These are phyloP conservation scores for Xylaria polymorpha DNA, from an alignment of 2,329 filamentous ascomycete genomes.

Conservation along the genomic window DNA sequence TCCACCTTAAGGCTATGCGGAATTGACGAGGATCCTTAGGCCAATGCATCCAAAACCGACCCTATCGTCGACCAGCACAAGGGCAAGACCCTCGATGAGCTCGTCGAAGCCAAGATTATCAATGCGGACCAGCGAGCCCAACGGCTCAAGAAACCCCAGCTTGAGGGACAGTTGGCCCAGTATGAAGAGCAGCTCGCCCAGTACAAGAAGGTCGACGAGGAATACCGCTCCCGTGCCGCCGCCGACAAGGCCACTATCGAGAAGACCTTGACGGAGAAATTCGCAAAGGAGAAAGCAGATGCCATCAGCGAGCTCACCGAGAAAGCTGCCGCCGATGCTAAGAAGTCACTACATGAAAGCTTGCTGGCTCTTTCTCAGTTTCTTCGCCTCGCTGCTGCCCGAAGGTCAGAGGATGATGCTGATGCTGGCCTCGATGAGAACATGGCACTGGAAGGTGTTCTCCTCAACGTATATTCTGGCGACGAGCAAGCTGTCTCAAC, in stretches of 20 bases:
- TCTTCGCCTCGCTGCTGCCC: conserved; percentile 80
- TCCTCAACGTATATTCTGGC: conserved; percentile 82
- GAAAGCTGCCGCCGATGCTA: conserved; percentile 64
- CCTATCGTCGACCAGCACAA: conserved; percentile 75
- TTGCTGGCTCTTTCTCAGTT: conserved; percentile 82
- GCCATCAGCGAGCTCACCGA: conserved; percentile 65
- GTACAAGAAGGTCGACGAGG: conserved; percentile 79
- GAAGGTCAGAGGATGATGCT: conserved; percentile 76
- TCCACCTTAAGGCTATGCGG: conserved; percentile 21
- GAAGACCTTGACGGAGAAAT: conserved; percentile 64
- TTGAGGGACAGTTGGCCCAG: conserved; percentile 75
- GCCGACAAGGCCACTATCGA: conserved; percentile 70
- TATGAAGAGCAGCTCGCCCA: conserved; percentile 79
- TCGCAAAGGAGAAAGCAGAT: conserved; percentile 66
- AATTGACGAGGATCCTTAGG: conserved; percentile 56
- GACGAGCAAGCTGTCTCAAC: conserved; percentile 79
- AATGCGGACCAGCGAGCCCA: conserved; percentile 84
- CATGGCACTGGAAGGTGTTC: conserved; percentile 82
- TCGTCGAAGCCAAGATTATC: conserved; percentile 78
- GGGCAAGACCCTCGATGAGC: conserved; percentile 76
- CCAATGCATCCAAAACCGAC: conserved; percentile 79
- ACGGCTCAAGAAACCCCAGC: conserved; percentile 78
- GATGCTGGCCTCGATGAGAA: conserved; percentile 76
- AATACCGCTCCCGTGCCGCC: conserved; percentile 71
- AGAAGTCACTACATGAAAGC: conserved; percentile 70